Evolutionary conservation across 1,139 yeast species (phyloP).

Genomic region (Taphrina betulina): DNA sequence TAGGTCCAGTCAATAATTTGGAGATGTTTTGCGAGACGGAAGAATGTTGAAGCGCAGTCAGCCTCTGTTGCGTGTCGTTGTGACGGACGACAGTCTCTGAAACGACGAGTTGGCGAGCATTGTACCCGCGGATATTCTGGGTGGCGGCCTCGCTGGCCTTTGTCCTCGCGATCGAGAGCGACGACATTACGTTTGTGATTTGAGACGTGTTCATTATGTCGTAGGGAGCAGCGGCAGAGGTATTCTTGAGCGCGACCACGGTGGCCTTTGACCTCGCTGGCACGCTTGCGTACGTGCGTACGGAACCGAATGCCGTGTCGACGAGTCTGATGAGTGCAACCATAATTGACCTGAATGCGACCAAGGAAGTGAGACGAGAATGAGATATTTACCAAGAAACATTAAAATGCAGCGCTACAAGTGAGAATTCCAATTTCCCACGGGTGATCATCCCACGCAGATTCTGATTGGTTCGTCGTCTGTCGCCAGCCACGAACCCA

Average conservation of each 20-base stretch:
- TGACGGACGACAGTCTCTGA: not conserved
- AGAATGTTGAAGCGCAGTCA: not conserved
- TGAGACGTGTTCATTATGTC: conserved; percentile 17
- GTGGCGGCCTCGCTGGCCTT: not conserved
- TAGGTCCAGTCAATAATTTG: not conserved
- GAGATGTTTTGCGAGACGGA: conserved; percentile 15
- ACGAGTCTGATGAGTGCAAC: conserved; percentile 1
- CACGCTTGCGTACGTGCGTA: too few relatives aligned
- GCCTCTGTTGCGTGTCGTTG: not conserved
- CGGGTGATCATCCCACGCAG: too few relatives aligned
- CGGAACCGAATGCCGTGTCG: conserved; percentile 2
- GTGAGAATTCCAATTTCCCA: too few relatives aligned
- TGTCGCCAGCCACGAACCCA: too few relatives aligned
- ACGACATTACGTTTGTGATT: not conserved
- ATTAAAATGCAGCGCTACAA: too few relatives aligned
- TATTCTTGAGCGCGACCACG: not conserved
- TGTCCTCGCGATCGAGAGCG: not conserved
- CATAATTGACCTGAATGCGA: not conserved
- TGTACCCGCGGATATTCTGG: too few relatives aligned
- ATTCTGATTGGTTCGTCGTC: too few relatives aligned
- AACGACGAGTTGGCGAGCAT: not conserved
- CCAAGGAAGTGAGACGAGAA: not conserved
- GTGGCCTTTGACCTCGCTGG: not conserved
- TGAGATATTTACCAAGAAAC: too few relatives aligned
- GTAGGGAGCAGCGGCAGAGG: not conserved